phyloP scores from a whole-genome alignment of 805 yeast genomes.

The Candida awuae region DNA sequence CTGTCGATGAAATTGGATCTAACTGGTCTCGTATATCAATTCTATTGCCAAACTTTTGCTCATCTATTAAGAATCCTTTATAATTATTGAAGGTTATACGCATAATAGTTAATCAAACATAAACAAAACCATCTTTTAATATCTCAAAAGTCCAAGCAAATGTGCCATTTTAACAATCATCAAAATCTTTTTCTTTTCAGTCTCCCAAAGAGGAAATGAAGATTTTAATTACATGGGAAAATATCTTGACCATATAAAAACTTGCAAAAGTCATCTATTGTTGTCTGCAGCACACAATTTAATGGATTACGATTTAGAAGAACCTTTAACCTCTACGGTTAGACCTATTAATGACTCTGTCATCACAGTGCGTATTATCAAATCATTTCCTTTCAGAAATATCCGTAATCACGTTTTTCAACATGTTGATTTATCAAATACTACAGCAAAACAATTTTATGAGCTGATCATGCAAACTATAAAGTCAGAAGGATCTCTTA shows the following conservation, averaged over 20 bases:
- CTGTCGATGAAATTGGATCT: neutral
- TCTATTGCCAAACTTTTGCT: neutral
- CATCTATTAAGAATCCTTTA: constrained; percentile 4
- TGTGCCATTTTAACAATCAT: no score
- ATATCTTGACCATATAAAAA: no score
- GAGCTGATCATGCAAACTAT: constrained; percentile 40
- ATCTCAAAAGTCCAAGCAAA: no score
- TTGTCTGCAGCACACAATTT: neutral
- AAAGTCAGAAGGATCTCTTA: constrained; percentile 51
- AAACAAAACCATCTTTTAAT: no score
- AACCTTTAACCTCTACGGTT: constrained; percentile 73
- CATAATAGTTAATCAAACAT: no score
- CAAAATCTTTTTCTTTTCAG: neutral
- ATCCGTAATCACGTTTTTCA: constrained; percentile 67
- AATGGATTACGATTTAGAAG: constrained; percentile 38
- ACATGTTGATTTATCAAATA: constrained; percentile 59
- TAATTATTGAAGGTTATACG: constrained; percentile 3
- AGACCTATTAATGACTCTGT: constrained; percentile 67
- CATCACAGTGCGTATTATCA: constrained; percentile 77
- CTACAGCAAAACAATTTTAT: constrained; percentile 59
- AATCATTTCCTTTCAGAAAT: constrained; percentile 87
- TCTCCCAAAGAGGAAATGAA: constrained; percentile 2
- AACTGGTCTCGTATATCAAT: constrained; percentile 2
- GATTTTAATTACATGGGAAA: no score
- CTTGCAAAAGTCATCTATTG: neutral